Base-by-base conservation (phyloP, 108 stramenopile species). In the Bacterosira constricta region DNA sequence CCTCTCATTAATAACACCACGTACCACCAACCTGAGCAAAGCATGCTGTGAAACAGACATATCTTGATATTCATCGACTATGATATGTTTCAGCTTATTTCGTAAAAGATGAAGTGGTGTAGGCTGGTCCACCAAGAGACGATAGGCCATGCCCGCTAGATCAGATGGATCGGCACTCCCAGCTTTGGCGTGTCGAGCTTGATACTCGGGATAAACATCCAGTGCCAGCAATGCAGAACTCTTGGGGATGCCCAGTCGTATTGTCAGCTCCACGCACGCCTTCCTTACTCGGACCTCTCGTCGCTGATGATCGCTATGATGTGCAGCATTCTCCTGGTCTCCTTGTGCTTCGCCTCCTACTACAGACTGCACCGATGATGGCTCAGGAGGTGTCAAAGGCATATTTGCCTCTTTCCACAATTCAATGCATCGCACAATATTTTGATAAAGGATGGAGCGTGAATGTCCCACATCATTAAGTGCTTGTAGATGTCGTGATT, bases 31-130 rank as follows among this genome's bases (percentile, higher is more conserved):
- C 18, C 85, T 54, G 6, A 85, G 71, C 32, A 85, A 65, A 21
- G 77, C 66, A 35, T 80, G 85, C 44, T 85, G 85, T 23, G 85
- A 73, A 6, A 85, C 85, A 13, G 79, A 80, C 45, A 85, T 61
- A 77, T 85, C 85, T 68, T 85, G 85, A 61, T 85, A 85, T 61
- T 85, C 85, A 49, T 85, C 85, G 3, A 85, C 58, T 57, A 85
- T 83, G 12, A 83, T 66, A 30, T 85, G 85, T 23, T 69, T 75
- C 9, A 85, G 60, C 44, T 80, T 83, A 20, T 56, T 63, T 23
- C 85, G 81, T 15, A 85, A 34, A 10, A 60, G 38, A 37, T 63
- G 56, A 6, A 85, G 65, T 30, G 77, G 44, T 20, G 75, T 45
- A 20, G 79, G 67, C 37, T 72, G 60, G 25, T 47, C 39, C 21